Base-by-base conservation (phyloP, 768 basidiomycete genomes). In the Boletus rubropictus region DNA sequence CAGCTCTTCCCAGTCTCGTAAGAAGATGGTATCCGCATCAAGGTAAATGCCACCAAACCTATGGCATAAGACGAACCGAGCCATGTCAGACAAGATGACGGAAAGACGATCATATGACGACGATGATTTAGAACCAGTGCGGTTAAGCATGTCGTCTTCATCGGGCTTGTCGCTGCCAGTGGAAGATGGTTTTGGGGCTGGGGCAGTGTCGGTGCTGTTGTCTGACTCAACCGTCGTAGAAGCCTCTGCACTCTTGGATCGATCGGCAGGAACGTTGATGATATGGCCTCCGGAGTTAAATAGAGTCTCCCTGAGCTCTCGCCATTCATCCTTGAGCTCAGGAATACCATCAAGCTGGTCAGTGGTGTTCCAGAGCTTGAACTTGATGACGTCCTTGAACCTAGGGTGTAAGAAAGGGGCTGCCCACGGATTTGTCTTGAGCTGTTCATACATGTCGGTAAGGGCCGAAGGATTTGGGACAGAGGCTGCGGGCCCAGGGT, bases 291-390 rank as follows among this genome's bases (percentile, higher is more conserved):
- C 87, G 3, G 88, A 90, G 63, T 93, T 94, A 75, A 97, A 96
- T 7, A 96, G 70, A 32, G 83, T 82, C 43, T 79, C 79, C 37
- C 60, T 69, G 59, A 86, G 77, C 17, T 74, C 73, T 44, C 95
- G 75, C 95, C 95, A 99, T 62, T 94, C 89, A 41, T 89, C 80
- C 57, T 82, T 83, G 36, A 98, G 71, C 65, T 99, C 95, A 0
- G 88, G 84, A 3, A 95, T 74, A 29, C 87, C 87, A 57, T 98
- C 95, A 39, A 98, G 73, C 59, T 97, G 94, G 57, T 95, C 94
- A 1, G 94, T 97, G 27, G 95, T 97, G 64, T 98, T 98, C 95
- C 95, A 99, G 54, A 97, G 75, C 64, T 87, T 91, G 75, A 99
- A 99, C 64, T 89, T 82, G 63, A 99, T 86, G 35, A 91, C 80